Evolutionary conservation across 2,329 filamentous ascomycete species (phyloP), one percentile per base, ranked within the genome.

Genomic region (Dendrostoma leiphaemia): DNA sequence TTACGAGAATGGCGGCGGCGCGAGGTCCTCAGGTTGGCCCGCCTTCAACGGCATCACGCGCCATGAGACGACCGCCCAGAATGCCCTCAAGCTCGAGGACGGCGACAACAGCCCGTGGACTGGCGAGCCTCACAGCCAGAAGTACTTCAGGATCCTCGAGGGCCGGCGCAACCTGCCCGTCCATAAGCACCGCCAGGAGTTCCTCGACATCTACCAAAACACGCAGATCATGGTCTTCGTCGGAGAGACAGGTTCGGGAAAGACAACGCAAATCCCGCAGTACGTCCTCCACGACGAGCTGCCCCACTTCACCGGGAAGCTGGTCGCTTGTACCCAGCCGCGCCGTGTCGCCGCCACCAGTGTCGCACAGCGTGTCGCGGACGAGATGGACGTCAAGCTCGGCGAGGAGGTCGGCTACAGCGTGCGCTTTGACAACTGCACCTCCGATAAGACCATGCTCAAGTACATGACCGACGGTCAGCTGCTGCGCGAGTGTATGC

Each of bases 401-500:
- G 94, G 94, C 56, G 86, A 97, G 62, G 93, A 97, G 74, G 92
- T 99, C 52, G 94, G 94, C 72, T 99, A 97, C 77, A 97, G 90
- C 71, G 97, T 99, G 70, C 91, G 94, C 79, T 99, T 99, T 72
- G 95, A 99, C 73, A 94, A 99, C 71, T 89, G 86, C 76, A 97
- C 94, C 1, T 83, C 89, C 48, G 84, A 85, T 54, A 91, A 90
- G 71, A 99, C 94, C 1, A 84, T 95, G 58, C 83, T 99, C 69
- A 99, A 99, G 78, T 99, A 99, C 79, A 99, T 99, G 94, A 99
- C 95, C 41, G 94, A 99, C 68, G 95, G 95, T 83, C 97, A 99
- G 88, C 85, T 99, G 65, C 80, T 97, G 66, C 81, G 94, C 66
- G 94, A 99, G 74, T 92, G 94, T 54, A 96, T 99, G 86, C 87